Base-by-base conservation (phyloP, 495 filamentous ascomycete species). In the Pyronema domesticum region DNA sequence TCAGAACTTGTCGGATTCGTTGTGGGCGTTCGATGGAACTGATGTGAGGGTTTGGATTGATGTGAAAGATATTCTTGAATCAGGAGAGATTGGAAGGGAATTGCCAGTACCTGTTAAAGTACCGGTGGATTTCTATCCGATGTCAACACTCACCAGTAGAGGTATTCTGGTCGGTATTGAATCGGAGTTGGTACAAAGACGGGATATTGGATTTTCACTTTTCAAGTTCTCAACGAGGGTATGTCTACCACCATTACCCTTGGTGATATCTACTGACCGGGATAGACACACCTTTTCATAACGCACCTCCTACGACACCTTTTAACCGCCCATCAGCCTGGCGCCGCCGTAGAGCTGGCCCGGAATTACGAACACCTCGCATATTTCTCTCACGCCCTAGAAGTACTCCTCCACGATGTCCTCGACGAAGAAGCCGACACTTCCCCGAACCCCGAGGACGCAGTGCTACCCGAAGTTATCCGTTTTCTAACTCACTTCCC, bases 21-120 rank as follows among this genome's bases (percentile, higher is more conserved):
- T 99, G 1, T 99, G 91, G 91, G 77, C 83, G 45, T 96, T 95
- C 68, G 86, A 94, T 62, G 91, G 93, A 17, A 75, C 74, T 19
- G 77, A 85, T 54, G 73, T 95, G 52, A 79, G 47, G 37, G 62
- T 60, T 45, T 98, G 91, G 91, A 74, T 83, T 14, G 86, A 96
- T 65, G 76, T 96, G n/a, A 81, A 94, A 55, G 86, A 89, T 55
- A 78, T 95, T 35, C 70, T 95, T 14, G 74, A 77, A 46, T 78
- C 77, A 6, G 78, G 79, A 8, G 76, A 78, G 11, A 45, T 48
- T 13, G 71, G 71, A 6, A 71, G 72, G 36, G 81, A 85, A 48
- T 60, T 85, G 6, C 81, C 81, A 0, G 60, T 73, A 7, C 72
- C 80, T 35, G 78, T 94, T 6, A 75, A 76, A 11, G 74, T 88